Evolutionary conservation across 306 rosid species (phyloP).

Genomic region (Trifolium pratense): DNA sequence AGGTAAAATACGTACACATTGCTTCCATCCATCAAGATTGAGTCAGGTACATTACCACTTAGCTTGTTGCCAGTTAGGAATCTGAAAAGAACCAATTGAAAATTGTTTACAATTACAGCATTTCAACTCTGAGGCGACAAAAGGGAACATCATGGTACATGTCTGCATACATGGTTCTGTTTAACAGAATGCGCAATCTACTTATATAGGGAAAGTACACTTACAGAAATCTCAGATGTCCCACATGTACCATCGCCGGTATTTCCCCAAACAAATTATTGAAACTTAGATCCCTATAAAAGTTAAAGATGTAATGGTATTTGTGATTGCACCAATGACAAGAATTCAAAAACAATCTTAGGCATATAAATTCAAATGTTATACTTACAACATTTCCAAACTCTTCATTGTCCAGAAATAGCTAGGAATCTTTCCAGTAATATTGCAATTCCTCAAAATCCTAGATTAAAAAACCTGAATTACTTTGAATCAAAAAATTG

Average conservation of each 20-base stretch:
- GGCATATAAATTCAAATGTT: slow-evolving; percentile 17
- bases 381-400: slow-evolving; percentile 67
- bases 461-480: slow-evolving; percentile 48
- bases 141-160: slow-evolving; percentile 16
- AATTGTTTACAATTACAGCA: slow-evolving; percentile 30
- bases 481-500: slow-evolving; percentile 43
- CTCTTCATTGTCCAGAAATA: slow-evolving; percentile 64
- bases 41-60: slow-evolving; percentile 66
- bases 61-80: slow-evolving; percentile 75
- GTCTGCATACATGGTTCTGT: slow-evolving; percentile 28
- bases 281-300: slow-evolving; percentile 82
- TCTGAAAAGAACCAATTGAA: slow-evolving; percentile 49
- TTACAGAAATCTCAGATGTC: slow-evolving; percentile 67
- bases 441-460: slow-evolving; percentile 82
- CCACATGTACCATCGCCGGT: slow-evolving; percentile 48
- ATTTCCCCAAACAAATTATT: slow-evolving; percentile 79
- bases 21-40: slow-evolving; percentile 71
- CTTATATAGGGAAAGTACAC: slow-evolving; percentile 25
- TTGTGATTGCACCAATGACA: slow-evolving; percentile 16
- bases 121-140: slow-evolving; percentile 26
- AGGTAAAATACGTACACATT: slow-evolving; percentile 65
- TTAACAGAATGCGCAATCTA: background rate
- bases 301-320: slow-evolving; percentile 35
- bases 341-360: slow-evolving; percentile 11
- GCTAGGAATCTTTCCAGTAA: slow-evolving; percentile 75